These are phyloP conservation scores for Crithidia thermophila DNA, from an alignment of 208 protist species.

Conservation along the genomic window DNA sequence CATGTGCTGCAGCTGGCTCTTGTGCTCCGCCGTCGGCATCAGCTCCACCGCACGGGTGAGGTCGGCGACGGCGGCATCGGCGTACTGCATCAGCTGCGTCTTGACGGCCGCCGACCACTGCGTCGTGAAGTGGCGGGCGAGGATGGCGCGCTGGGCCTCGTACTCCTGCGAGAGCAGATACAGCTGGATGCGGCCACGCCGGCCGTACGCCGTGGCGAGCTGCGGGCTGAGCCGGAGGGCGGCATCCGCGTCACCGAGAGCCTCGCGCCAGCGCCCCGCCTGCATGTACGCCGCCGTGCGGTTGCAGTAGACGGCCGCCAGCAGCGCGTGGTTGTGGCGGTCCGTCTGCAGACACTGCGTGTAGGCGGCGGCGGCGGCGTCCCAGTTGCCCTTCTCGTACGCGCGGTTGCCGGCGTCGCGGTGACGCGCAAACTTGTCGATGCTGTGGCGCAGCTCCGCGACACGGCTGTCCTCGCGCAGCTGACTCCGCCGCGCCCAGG, in stretches of 20 bases:
- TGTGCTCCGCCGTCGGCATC: constrained; percentile 40
- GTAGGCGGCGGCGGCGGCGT: constrained; percentile 58
- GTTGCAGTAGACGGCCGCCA: constrained; percentile 77
- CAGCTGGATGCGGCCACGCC: constrained; percentile 64
- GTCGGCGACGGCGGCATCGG: constrained; percentile 64
- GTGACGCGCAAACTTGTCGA: constrained; percentile 59
- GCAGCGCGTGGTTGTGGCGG: constrained; percentile 61
- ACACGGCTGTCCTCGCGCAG: constrained; percentile 51
- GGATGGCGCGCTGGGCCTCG: constrained; percentile 16
- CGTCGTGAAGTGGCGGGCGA: constrained; percentile 20
- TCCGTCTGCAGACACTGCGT: constrained; percentile 67
- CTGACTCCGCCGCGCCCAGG: constrained; percentile 29
- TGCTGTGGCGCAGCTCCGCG: constrained; percentile 49
- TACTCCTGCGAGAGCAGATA: constrained; percentile 43
- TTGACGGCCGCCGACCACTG: constrained; percentile 23
- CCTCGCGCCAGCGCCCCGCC: constrained; percentile 54
- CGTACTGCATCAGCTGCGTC: constrained; percentile 35
- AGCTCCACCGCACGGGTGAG: constrained; percentile 48
- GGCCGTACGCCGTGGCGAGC: constrained; percentile 64
- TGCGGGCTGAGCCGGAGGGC: constrained; percentile 49
- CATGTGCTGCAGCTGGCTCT: constrained; percentile 29
- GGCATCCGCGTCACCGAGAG: constrained; percentile 49
- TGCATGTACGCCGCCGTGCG: constrained; percentile 85
- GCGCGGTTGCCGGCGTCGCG: constrained; percentile 76
- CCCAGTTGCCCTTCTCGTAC: constrained; percentile 62